phyloP scores from a whole-genome alignment of 1,284 basidiomycete species.

The Macrocystidia cucumis region DNA sequence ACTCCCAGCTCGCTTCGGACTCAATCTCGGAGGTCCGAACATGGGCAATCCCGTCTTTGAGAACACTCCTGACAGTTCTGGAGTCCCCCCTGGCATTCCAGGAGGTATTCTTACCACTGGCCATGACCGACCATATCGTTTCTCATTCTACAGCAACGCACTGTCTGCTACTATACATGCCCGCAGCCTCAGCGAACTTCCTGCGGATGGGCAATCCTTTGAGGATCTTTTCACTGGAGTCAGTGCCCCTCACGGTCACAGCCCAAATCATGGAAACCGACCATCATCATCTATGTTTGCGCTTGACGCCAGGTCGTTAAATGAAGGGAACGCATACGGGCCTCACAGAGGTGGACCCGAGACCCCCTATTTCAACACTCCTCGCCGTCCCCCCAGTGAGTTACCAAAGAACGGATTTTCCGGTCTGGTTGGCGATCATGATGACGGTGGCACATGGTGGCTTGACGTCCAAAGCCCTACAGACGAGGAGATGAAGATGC shows the following conservation, averaged over 20 bases:
- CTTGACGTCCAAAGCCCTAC: conserved; percentile 92
- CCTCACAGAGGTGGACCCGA: neutral
- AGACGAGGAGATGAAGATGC: conserved; percentile 96
- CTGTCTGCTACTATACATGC: conserved; percentile 94
- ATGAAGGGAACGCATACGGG: neutral
- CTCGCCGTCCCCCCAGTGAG: neutral
- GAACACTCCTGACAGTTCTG: conserved; percentile 11
- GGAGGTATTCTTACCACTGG: conserved; percentile 38
- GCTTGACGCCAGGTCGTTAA: neutral
- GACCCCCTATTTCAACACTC: neutral
- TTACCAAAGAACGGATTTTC: neutral
- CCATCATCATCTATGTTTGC: conserved; percentile 13
- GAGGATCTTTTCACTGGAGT: conserved; percentile 82
- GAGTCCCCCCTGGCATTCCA: conserved; percentile 8
- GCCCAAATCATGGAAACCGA: conserved; percentile 11
- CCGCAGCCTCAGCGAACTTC: conserved; percentile 86
- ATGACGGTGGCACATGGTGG: conserved; percentile 93
- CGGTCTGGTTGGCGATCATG: conserved; percentile 21
- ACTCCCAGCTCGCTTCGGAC: conserved; percentile 30
- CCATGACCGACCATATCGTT: conserved; percentile 90
- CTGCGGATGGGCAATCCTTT: conserved; percentile 90
- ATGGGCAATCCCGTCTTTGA: conserved; percentile 3
- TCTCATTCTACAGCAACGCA: conserved; percentile 97
- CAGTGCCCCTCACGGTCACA: conserved; percentile 13
- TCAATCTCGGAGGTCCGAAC: conserved; percentile 19